Conservation (phyloP, 1,284 basidiomycete genomes). For the Amylostereum chailletii region DNA sequence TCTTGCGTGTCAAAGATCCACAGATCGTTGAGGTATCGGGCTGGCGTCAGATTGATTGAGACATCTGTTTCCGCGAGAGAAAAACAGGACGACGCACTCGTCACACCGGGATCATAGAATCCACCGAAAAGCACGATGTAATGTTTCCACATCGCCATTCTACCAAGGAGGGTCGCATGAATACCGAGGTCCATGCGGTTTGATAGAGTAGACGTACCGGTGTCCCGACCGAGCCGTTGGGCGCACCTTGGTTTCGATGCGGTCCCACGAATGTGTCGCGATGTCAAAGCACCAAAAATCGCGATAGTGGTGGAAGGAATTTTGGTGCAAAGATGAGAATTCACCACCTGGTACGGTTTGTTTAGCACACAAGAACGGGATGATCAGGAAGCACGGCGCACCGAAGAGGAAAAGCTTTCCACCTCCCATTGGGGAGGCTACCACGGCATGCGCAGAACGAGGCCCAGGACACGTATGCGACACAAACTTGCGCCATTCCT, state of each 20-base stretch:
- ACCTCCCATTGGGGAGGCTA: constrained; percentile 62
- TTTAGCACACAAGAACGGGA: constrained; percentile 1
- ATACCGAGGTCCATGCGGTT: not conserved
- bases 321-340: constrained; percentile 82
- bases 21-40: constrained; percentile 79
- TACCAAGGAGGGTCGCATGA: constrained; percentile 16
- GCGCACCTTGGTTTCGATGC: constrained; percentile 78
- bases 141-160: constrained; percentile 91
- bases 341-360: constrained; percentile 51
- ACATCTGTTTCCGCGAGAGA: not conserved
- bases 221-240: constrained; percentile 84
- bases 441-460: constrained; percentile 77
- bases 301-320: constrained; percentile 85
- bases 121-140: constrained; percentile 82
- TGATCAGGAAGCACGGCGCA: constrained; percentile 18
- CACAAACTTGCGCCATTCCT: constrained; percentile 83
- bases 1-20: constrained; percentile 87
- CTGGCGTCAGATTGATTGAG: constrained; percentile 26
- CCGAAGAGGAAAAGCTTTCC: constrained; percentile 84
- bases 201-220: constrained; percentile 33
- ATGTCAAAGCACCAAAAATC: constrained; percentile 83
- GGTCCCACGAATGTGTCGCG: constrained; percentile 73
- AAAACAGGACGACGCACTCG: constrained; percentile 35
- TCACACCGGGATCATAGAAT: constrained; percentile 77
- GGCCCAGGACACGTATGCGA: constrained; percentile 80